Evolutionary conservation across 2,329 filamentous ascomycete genomes (phyloP), one percentile per base, ranked within the genome.

Genomic region (Dendryphion nanum): DNA sequence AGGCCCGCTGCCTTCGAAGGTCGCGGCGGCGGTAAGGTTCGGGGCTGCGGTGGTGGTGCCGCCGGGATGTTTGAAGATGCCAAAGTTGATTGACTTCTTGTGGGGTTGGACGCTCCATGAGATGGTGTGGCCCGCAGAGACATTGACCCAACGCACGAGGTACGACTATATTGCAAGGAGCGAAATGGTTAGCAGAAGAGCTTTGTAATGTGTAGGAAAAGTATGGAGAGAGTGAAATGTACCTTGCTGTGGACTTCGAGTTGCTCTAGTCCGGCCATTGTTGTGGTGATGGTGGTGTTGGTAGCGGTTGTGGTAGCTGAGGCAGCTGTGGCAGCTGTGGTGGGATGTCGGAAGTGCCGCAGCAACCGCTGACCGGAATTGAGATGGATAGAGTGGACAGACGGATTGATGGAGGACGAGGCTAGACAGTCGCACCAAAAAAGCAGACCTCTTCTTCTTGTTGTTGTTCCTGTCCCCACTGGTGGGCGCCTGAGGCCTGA

Each of bases 71-170:
- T 96, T 97, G 69, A 98, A 94, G 59, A 98, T 86, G 61, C 90
- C 93, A 65, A 98, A 95, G 71, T 97, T 96, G 68, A 98, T 85
- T 42, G 91, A 96, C 71, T 96, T 97, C 73, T 95, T 97, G 67
- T 97, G 89, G 30, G 93, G 93, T 63, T 97, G 90, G 26, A 98
- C 81, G 59, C 89, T 96, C 93, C 93, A 98, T 13, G 90, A 95
- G 55, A 98, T 89, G 35, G 90, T 95, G 66, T 95, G 85, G 37
- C 86, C 86, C 48, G 89, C 83, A 39, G 89, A 83, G 53, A 96
- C 91, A 63, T 89, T 85, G 53, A 96, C 87, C 91, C 93, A 98
- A 61, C 93, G 89, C 40, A 98, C 88, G 55, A 98, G 89, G 71
- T 98, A 98, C 48, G 89, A 95, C 93, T 97, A 50, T 37, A 10